Percentiles rank a stretch among this genome's conserved stretches.
Conservation (phyloP, 2,329 filamentous ascomycete species). For the Penicillium vulpinum region DNA sequence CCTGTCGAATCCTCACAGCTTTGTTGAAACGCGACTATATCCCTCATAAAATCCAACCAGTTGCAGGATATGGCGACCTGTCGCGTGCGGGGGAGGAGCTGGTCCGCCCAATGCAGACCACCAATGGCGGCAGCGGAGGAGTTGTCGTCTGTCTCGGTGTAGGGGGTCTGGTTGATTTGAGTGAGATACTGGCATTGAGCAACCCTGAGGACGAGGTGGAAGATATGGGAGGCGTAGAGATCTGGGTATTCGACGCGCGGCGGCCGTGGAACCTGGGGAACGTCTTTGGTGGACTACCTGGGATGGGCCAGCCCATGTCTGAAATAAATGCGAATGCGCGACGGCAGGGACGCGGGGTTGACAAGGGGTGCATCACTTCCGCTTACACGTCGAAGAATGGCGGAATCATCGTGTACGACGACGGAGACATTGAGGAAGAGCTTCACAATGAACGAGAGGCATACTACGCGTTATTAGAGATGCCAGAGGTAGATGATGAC, state of each 20-base stretch:
- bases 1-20: conserved; percentile 87
- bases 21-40: conserved; percentile 98
- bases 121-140: conserved; percentile 79
- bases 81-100: conserved; percentile 75
- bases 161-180: conserved; percentile 86
- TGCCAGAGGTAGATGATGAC: conserved; percentile 86
- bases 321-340: conserved; percentile 41
- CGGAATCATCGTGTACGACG: conserved; percentile 91
- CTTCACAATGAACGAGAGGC: conserved; percentile 73
- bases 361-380: conserved; percentile 69
- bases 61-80: conserved; percentile 89
- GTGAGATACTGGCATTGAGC: conserved; percentile 74
- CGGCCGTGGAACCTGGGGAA: conserved; percentile 94
- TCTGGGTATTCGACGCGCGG: conserved; percentile 91
- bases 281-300: conserved; percentile 75
- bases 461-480: conserved; percentile 80
- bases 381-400: conserved; percentile 76
- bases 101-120: conserved; percentile 82
- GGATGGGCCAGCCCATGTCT: conserved; percentile 52
- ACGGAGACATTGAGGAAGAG: conserved; percentile 89
- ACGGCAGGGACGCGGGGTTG: conserved; percentile 65
- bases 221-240: conserved; percentile 78
- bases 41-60: conserved; percentile 92
- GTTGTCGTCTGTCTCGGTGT: conserved; percentile 91
- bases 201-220: conserved; percentile 63